phyloP scores from a whole-genome alignment of 129 eudicot genomes.

The Helianthus tuberosus region DNA sequence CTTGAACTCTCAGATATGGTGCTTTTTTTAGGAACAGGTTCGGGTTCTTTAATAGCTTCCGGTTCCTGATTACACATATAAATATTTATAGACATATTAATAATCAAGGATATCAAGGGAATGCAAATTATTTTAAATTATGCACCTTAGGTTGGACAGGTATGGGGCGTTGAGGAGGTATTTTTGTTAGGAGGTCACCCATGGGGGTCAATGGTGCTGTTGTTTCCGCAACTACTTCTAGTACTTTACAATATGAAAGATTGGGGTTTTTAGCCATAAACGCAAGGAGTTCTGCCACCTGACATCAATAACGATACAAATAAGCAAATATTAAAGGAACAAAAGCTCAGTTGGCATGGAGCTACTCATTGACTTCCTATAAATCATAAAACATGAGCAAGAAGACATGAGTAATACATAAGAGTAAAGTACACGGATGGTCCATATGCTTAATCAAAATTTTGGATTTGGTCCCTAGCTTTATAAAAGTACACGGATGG shows the following conservation, averaged over 20 bases:
- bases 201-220: slow-evolving; percentile 87
- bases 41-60: slow-evolving; percentile 39
- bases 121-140: not conserved
- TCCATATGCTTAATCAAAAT: too few species aligned
- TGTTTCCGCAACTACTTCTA: slow-evolving; percentile 97
- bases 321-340: slow-evolving; percentile 1
- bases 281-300: slow-evolving; percentile 97
- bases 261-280: slow-evolving; percentile 74
- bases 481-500: too few species aligned
- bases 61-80: slow-evolving; percentile 46
- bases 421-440: not conserved
- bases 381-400: slow-evolving; percentile 1
- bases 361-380: not conserved
- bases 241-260: slow-evolving; percentile 85
- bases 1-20: slow-evolving; percentile 33
- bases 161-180: slow-evolving; percentile 64
- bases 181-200: slow-evolving; percentile 73
- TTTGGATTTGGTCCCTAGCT: too few species aligned
- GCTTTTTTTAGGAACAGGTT: slow-evolving; percentile 45
- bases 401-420: not conserved
- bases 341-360: slow-evolving; percentile 6
- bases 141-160: slow-evolving; percentile 56
- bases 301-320: slow-evolving; percentile 28
- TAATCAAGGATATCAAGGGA: slow-evolving; percentile 13
- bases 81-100: slow-evolving; percentile 24